phyloP scores from a whole-genome alignment of 495 filamentous ascomycete species.

The Annulohypoxylon maeteangense region DNA sequence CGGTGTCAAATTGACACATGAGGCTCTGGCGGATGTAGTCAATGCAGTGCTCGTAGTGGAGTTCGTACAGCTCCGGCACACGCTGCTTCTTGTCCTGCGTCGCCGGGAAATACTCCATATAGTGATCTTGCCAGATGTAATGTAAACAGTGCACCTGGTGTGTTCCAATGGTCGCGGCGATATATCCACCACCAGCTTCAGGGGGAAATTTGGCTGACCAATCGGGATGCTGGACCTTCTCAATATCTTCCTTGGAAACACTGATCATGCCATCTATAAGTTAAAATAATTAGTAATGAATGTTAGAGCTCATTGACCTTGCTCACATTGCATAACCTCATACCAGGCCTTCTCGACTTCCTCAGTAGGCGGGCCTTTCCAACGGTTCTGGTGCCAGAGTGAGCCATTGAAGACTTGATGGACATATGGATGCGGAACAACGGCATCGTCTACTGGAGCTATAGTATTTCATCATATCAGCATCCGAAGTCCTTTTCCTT shows the following conservation, averaged over 20 bases:
- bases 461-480: not conserved
- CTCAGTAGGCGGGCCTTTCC: constrained; percentile 30
- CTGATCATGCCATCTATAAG: constrained; percentile 20
- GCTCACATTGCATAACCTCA: not conserved
- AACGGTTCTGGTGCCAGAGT: constrained; percentile 31
- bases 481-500: not conserved
- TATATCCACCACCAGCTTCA: constrained; percentile 23
- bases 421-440: not conserved
- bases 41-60: constrained; percentile 48
- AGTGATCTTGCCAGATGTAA: constrained; percentile 24
- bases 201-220: constrained; percentile 10
- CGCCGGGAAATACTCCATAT: constrained; percentile 13
- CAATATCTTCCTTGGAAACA: constrained; percentile 6
- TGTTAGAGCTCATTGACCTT: not conserved
- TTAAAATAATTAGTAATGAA: not conserved
- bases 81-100: constrained; percentile 19
- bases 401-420: constrained; percentile 32
- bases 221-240: constrained; percentile 15
- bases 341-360: constrained; percentile 1
- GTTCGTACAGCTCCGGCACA: constrained; percentile 47
- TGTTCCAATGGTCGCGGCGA: constrained; percentile 26
- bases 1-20: constrained; percentile 49
- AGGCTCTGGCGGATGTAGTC: constrained; percentile 49
- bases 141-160: constrained; percentile 38
- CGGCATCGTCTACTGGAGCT: not conserved